Evolutionary conservation across 2,329 filamentous ascomycete species (phyloP).

Genomic region (Septoria petroselini): DNA sequence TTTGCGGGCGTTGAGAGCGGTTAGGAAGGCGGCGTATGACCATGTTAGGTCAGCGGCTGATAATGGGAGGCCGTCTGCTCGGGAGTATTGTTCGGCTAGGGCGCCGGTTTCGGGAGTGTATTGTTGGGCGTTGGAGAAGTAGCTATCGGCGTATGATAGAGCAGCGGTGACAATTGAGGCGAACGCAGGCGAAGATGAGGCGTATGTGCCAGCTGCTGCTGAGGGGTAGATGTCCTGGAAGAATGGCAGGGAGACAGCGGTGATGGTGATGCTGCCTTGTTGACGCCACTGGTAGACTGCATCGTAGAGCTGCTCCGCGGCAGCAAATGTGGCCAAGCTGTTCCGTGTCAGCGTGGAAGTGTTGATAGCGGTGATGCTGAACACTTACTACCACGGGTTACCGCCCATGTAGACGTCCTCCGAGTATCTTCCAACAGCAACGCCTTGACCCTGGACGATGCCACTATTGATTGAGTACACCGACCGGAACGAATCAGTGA

Average conservation of each 20-base stretch:
- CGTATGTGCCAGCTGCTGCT: constrained; percentile 61
- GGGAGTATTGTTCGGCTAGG: constrained; percentile 65
- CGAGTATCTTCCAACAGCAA: constrained; percentile 45
- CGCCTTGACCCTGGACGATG: constrained; percentile 56
- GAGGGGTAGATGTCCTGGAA: constrained; percentile 64
- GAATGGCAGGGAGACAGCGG: constrained; percentile 64
- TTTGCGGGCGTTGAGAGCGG: constrained; percentile 57
- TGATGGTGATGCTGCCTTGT: constrained; percentile 62
- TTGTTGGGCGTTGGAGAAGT: constrained; percentile 42
- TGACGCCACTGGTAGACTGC: constrained; percentile 69
- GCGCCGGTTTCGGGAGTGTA: constrained; percentile 60
- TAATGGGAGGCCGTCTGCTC: constrained; percentile 48
- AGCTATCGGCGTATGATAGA: constrained; percentile 60
- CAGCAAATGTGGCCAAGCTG: constrained; percentile 65
- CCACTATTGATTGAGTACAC: constrained; percentile 68
- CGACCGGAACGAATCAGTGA: constrained; percentile 70
- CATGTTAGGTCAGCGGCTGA: constrained; percentile 68
- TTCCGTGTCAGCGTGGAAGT: not conserved
- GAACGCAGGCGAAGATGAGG: constrained; percentile 42
- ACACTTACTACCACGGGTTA: constrained; percentile 63
- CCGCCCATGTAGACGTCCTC: constrained; percentile 70
- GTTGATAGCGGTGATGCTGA: not conserved
- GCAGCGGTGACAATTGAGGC: constrained; percentile 57
- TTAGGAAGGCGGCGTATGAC: constrained; percentile 70
- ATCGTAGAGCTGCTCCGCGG: constrained; percentile 76